A percentile compares a stretch with the other conserved stretches of the same genome.
These are phyloP conservation scores for Cucurbita argyrosperma DNA, from an alignment of 306 rosid genomes.

Conservation along the genomic window DNA sequence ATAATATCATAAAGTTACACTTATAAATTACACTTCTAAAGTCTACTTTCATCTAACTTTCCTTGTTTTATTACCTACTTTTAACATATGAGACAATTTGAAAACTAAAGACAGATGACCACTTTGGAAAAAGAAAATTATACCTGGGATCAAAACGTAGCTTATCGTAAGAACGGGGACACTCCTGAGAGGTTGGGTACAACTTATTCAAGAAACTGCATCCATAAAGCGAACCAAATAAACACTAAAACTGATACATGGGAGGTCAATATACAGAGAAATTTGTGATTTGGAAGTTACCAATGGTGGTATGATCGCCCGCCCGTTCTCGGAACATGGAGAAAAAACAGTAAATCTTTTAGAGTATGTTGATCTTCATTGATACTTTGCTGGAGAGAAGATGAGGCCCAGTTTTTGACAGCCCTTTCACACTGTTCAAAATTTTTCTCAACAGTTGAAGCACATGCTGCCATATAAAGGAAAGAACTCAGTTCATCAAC, in stretches of 20 bases:
- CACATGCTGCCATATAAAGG: constrained; percentile 23
- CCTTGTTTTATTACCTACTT: too few relatives aligned
- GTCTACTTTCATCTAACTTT: too few relatives aligned
- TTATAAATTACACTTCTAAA: too few relatives aligned
- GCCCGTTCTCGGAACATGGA: constrained; percentile 92
- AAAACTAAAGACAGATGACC: neutral
- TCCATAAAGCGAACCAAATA: constrained; percentile 9
- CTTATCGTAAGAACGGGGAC: constrained; percentile 93
- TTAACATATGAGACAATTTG: neutral
- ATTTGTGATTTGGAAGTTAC: constrained; percentile 17
- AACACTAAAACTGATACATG: neutral
- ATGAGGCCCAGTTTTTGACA: constrained; percentile 57
- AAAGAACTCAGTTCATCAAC: neutral
- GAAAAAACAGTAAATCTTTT: constrained; percentile 72
- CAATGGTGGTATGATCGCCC: constrained; percentile 88
- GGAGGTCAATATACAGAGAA: neutral
- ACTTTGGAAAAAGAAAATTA: neutral
- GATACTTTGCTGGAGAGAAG: constrained; percentile 45
- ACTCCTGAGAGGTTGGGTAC: constrained; percentile 64
- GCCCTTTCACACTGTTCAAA: constrained; percentile 50
- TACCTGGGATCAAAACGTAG: constrained; percentile 97
- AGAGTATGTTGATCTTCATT: constrained; percentile 53
- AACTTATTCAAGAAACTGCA: constrained; percentile 76
- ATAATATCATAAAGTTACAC: neutral
- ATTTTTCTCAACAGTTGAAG: constrained; percentile 22